Base-by-base conservation (phyloP, 73 alveolate species). In the Paramecium pentaurelia region DNA sequence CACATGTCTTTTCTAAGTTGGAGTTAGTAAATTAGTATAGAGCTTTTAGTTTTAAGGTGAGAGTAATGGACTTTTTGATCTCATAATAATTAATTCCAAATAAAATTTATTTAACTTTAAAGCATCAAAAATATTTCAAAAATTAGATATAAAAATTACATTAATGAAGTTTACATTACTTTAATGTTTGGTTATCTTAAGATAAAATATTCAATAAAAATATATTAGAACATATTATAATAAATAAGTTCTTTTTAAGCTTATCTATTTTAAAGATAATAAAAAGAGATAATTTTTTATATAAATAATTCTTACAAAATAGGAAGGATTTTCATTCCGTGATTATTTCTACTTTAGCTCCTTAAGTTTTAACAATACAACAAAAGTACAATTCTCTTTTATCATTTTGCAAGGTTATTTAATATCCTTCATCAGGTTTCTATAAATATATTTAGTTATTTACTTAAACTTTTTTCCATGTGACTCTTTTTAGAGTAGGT, bases 131-230 rank as follows among this genome's bases (percentile, higher is more conserved):
- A 25, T 10, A 64, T 28, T 60, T 4, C 8, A 20, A 8, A 60
- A 8, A 27, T 40, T 88, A 71, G 4, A 45, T n/a, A 45, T 89
- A 59, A 58, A 89, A 7, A 49, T 14, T 49, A 49, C 22, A 8
- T 14, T 49, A 49, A 49, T 40, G 49, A 40, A 40, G 6, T 73
- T 32, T 87, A 75, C 28, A 68, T 47, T 88, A 37, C 44, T 87
- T 30, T 77, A 22, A 58, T 68, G 77, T 87, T 68, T n/a, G 71
- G 18, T 34, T 59, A 60, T 47, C 68, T 85, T 54, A 87, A 36
- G 25, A 68, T 47, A 9, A 0, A 6, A 37, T 16, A 75, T 11
- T 75, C 71, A 0, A 36, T 8, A 12, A 59, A 32, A 10, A 16
- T 71, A 32, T n/a, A 54, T 75, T 6, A 58, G 11, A 58, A 1